Conservation (phyloP, 352 stramenopile species). For the Pythium phragmitis region DNA sequence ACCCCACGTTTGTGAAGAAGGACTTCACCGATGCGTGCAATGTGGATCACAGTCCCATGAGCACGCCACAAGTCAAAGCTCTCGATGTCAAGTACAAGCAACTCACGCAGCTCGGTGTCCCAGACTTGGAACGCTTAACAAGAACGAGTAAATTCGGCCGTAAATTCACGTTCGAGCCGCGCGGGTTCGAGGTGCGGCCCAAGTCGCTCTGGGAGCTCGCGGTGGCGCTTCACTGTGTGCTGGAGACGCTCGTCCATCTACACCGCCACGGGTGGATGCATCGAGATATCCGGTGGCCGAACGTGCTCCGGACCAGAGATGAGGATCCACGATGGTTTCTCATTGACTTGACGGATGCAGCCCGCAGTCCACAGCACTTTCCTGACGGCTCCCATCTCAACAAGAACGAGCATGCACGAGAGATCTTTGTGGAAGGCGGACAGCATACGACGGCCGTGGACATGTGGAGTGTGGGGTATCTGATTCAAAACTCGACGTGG, state of each 20-base stretch:
- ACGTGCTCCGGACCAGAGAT: background rate
- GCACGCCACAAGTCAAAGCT: background rate
- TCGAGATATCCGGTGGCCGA: conserved; percentile 18
- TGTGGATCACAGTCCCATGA: background rate
- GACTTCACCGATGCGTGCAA: background rate
- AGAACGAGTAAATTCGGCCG: background rate
- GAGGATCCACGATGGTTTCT: conserved; percentile 3
- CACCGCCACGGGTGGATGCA: conserved; percentile 8
- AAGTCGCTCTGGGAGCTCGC: too few relatives aligned
- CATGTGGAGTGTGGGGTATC: conserved; percentile 12
- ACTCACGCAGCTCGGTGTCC: background rate
- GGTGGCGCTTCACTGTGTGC: conserved; percentile 1
- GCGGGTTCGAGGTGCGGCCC: background rate
- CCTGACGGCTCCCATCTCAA: background rate
- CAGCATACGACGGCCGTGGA: conserved; percentile 17
- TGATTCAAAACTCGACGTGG: background rate
- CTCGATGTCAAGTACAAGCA: background rate
- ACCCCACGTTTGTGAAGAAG: background rate
- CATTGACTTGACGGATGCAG: conserved; percentile 14
- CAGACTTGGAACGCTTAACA: background rate
- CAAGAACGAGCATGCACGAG: conserved; percentile 5
- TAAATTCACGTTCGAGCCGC: background rate
- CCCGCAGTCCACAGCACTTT: background rate
- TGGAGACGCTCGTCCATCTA: conserved; percentile 4
- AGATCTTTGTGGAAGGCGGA: conserved; percentile 10